A percentile compares a stretch with the other conserved stretches of the same genome.
These are phyloP conservation scores for Parietaria judaica DNA, from an alignment of 306 rosid species.

Conservation along the genomic window DNA sequence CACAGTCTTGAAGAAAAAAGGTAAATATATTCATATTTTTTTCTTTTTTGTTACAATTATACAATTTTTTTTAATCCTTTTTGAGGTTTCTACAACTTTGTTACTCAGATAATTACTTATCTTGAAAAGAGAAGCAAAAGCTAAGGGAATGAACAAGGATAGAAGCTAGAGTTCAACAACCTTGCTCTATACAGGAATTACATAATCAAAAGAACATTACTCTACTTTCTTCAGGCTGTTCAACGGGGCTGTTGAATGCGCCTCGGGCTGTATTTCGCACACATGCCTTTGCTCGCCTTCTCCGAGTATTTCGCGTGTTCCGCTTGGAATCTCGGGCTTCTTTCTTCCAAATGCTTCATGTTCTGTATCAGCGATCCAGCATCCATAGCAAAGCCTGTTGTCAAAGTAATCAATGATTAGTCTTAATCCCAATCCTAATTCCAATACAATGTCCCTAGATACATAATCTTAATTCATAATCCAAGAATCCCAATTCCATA, in stretches of 20 bases:
- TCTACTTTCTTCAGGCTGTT: conserved; percentile 16
- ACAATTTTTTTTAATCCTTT: conserved; percentile 13
- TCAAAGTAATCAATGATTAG: not conserved
- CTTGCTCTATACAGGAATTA: conserved; percentile 51
- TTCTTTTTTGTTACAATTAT: conserved; percentile 15
- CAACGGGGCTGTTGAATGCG: conserved; percentile 36
- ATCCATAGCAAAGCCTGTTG: conserved; percentile 16
- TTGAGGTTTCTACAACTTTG: conserved; percentile 15
- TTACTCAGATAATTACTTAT: conserved; percentile 9
- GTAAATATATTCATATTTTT: not conserved
- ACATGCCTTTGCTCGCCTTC: conserved; percentile 32
- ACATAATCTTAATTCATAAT: no score
- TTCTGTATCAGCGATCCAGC: conserved; percentile 19
- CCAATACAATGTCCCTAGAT: no score
- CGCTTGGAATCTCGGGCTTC: conserved; percentile 16
- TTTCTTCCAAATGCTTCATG: conserved; percentile 29
- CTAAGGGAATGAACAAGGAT: conserved; percentile 25
- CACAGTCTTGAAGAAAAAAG: not conserved
- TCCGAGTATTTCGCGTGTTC: conserved; percentile 25
- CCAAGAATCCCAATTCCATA: not conserved
- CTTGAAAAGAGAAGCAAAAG: conserved; percentile 16
- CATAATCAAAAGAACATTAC: conserved; percentile 27
- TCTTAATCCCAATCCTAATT: no score
- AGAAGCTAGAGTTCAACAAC: conserved; percentile 25
- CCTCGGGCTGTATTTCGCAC: conserved; percentile 28